Evolutionary conservation across 495 filamentous ascomycete genomes (phyloP).

Genomic region (Aspergillus egyptiacus): DNA sequence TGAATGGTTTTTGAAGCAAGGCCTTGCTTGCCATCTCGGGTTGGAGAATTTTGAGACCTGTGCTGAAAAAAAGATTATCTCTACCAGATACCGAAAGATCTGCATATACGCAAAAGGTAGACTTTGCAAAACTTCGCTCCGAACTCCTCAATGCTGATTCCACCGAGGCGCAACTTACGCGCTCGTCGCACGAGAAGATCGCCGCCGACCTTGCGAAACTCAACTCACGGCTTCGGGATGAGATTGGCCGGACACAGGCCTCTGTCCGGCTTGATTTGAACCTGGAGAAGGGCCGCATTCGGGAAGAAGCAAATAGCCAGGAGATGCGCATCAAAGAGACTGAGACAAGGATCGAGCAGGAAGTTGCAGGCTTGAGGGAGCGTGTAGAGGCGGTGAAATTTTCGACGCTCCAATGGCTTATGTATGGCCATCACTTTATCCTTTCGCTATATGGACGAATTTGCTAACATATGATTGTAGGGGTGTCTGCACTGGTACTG

Average conservation of each 20-base stretch:
- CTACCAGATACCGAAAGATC: conserved; percentile 56
- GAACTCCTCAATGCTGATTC: conserved; percentile 88
- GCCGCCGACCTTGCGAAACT: conserved; percentile 93
- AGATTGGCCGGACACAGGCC: conserved; percentile 89
- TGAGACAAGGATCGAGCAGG: conserved; percentile 96
- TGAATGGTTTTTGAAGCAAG: no score
- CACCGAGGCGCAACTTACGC: conserved; percentile 81
- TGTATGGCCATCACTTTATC: conserved; percentile 44
- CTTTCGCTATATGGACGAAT: background rate
- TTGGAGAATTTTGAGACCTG: no score
- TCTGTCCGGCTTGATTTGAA: conserved; percentile 89
- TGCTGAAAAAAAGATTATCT: no score
- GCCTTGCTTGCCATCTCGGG: no score
- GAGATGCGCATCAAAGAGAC: conserved; percentile 99
- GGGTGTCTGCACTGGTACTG: conserved; percentile 91
- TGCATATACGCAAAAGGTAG: conserved; percentile 97
- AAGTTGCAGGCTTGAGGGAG: conserved; percentile 84
- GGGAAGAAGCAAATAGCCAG: conserved; percentile 94
- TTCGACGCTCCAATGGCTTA: conserved; percentile 94
- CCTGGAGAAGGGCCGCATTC: conserved; percentile 91
- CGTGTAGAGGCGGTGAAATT: conserved; percentile 97
- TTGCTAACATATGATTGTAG: conserved; percentile 34
- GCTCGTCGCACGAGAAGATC: conserved; percentile 83
- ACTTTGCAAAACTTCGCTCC: conserved; percentile 96
- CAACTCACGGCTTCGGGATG: conserved; percentile 79